Percentiles rank a stretch among this genome's conserved stretches.
Evolutionary conservation across 192 early-diverging fungal species (phyloP).

Genomic region (Coemansia sp.): DNA sequence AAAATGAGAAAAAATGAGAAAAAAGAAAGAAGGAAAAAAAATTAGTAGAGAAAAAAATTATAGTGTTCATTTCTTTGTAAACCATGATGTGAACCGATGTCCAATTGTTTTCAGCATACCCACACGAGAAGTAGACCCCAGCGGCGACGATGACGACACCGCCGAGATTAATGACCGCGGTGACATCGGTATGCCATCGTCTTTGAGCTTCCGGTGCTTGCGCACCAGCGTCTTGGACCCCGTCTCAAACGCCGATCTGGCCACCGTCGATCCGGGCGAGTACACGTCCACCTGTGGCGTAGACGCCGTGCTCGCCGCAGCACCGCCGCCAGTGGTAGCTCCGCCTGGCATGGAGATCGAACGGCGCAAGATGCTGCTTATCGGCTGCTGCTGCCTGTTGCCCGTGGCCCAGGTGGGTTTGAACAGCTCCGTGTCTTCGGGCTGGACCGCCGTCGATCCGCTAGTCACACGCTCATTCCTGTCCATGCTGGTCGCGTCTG

Average conservation of each 20-base stretch:
- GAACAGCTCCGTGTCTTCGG: background rate
- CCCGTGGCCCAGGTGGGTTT: background rate
- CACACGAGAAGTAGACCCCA: slow-evolving; percentile 18
- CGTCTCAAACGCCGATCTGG: slow-evolving; percentile 30
- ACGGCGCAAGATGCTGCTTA: slow-evolving; percentile 27
- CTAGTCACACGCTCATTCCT: slow-evolving; percentile 4
- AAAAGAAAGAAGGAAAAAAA: background rate
- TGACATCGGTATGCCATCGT: slow-evolving; percentile 21
- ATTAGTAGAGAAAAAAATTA: slow-evolving; percentile 1
- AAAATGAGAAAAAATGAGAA: background rate
- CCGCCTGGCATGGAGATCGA: slow-evolving; percentile 50
- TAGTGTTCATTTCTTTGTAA: slow-evolving; percentile 26
- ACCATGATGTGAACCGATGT: slow-evolving; percentile 43
- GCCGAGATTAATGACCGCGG: slow-evolving; percentile 40
- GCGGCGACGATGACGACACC: slow-evolving; percentile 36
- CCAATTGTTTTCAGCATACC: slow-evolving; percentile 33
- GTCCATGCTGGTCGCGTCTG: background rate
- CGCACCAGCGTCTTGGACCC: slow-evolving; percentile 27
- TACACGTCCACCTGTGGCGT: background rate
- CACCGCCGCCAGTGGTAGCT: background rate
- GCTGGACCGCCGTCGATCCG: slow-evolving; percentile 14
- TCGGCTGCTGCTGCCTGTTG: slow-evolving; percentile 8
- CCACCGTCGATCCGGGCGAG: slow-evolving; percentile 18
- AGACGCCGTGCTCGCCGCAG: slow-evolving; percentile 3
- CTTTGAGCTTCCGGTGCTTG: slow-evolving; percentile 12